Evolutionary conservation across 2,329 filamentous ascomycete genomes (phyloP).

Genomic region (Ceratocystiopsis minuta): DNA sequence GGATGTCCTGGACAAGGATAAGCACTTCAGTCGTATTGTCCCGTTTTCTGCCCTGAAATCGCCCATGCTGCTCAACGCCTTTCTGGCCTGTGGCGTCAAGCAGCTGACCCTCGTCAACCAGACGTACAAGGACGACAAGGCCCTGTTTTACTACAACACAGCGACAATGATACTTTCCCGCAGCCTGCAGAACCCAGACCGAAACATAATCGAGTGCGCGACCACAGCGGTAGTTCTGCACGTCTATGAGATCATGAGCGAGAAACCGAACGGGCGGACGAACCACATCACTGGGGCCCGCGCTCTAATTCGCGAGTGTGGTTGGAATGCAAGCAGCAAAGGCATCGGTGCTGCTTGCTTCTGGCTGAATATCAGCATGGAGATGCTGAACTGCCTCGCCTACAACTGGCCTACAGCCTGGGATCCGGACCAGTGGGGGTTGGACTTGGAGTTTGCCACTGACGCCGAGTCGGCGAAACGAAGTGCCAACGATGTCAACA

Average conservation of each 20-base stretch:
- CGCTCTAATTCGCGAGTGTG: conserved; percentile 74
- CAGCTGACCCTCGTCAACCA: conserved; percentile 58
- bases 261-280: conserved; percentile 62
- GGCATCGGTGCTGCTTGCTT: conserved; percentile 80
- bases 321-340: conserved; percentile 63
- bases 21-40: conserved; percentile 73
- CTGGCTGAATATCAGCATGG: conserved; percentile 84
- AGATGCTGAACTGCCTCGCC: conserved; percentile 72
- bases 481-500: neutral
- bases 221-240: conserved; percentile 77
- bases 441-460: conserved; percentile 52
- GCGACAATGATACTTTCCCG: conserved; percentile 63
- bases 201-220: conserved; percentile 69
- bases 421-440: conserved; percentile 79
- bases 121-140: conserved; percentile 54
- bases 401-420: conserved; percentile 77
- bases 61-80: conserved; percentile 76
- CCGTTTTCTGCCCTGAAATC: conserved; percentile 68
- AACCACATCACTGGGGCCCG: conserved; percentile 75
- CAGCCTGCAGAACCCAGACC: conserved; percentile 65
- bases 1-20: conserved; percentile 72
- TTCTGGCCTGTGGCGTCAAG: conserved; percentile 73
- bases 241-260: conserved; percentile 85
- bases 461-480: neutral
- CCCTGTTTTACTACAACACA: conserved; percentile 67